A percentile compares a stretch with the other conserved stretches of the same genome.
phyloP scores from a whole-genome alignment of 2,329 filamentous ascomycete genomes.

The Xylariaceae sp. region DNA sequence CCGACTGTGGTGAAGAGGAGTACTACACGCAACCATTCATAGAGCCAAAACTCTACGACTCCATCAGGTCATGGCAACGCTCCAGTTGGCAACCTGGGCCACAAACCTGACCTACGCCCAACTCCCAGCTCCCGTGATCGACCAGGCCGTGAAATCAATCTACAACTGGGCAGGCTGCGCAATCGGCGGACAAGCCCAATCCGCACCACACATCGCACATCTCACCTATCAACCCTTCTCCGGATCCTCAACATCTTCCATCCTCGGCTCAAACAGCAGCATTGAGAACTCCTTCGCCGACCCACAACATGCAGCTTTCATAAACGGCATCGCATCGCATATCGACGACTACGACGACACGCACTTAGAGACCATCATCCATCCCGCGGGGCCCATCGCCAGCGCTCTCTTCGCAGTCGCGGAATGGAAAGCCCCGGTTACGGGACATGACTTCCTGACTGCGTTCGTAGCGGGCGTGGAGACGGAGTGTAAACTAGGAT shows the following conservation, averaged over 20 bases:
- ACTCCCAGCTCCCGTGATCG: constrained; percentile 37
- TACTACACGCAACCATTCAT: too few relatives aligned
- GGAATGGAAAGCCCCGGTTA: constrained; percentile 36
- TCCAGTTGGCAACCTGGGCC: constrained; percentile 46
- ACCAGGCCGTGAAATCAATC: constrained; percentile 43
- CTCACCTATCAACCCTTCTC: constrained; percentile 29
- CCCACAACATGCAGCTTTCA: constrained; percentile 45
- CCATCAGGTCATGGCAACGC: constrained; percentile 43
- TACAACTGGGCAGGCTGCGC: constrained; percentile 54
- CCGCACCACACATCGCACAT: constrained; percentile 36
- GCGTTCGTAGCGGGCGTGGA: constrained; percentile 51
- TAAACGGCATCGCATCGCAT: constrained; percentile 53
- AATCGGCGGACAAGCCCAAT: constrained; percentile 46
- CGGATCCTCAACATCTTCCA: constrained; percentile 29
- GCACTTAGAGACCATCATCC: constrained; percentile 52
- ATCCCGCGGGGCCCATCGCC: constrained; percentile 49
- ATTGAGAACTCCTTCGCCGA: constrained; percentile 30
- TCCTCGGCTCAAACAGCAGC: constrained; percentile 30
- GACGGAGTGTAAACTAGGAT: constrained; percentile 47
- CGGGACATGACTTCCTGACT: constrained; percentile 45
- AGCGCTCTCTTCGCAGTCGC: constrained; percentile 46
- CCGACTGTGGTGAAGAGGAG: too few relatives aligned
- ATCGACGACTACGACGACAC: constrained; percentile 57
- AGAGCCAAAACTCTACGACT: too few relatives aligned
- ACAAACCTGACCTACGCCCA: constrained; percentile 36